phyloP scores from a whole-genome alignment of 2,329 filamentous ascomycete genomes.

The Arthrobotrys pseudoclavata region DNA sequence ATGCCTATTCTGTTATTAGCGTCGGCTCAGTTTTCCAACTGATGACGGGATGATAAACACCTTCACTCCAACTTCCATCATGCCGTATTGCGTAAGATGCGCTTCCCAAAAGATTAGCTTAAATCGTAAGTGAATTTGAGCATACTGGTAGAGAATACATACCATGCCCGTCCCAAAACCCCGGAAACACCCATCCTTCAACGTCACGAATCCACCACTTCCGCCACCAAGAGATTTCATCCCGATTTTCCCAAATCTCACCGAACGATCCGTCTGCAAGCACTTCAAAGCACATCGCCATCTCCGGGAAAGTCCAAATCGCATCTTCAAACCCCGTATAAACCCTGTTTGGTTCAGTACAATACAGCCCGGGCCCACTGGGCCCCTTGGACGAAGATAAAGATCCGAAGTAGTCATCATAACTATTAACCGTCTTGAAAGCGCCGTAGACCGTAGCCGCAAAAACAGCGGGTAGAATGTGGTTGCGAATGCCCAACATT shows the following conservation, averaged over 20 bases:
- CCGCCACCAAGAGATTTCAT: conserved; percentile 4
- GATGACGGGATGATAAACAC: conserved; percentile 69
- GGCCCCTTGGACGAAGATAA: not conserved
- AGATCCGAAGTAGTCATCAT: not conserved
- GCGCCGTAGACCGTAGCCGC: conserved; percentile 11
- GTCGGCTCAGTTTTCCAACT: conserved; percentile 61
- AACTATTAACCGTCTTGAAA: conserved; percentile 12
- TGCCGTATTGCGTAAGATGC: conserved; percentile 76
- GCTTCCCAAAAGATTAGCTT: conserved; percentile 63
- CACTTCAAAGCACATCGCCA: conserved; percentile 41
- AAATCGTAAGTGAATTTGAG: not conserved
- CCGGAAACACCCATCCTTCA: conserved; percentile 71
- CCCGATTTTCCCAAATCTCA: conserved; percentile 10
- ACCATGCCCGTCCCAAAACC: conserved; percentile 78
- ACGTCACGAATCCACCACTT: not conserved
- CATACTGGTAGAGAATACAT: not conserved
- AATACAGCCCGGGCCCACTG: conserved; percentile 18
- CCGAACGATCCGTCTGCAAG: conserved; percentile 10
- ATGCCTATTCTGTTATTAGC: conserved; percentile 9
- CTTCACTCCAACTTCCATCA: conserved; percentile 76
- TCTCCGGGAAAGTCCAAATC: conserved; percentile 8
- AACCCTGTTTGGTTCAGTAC: conserved; percentile 1
- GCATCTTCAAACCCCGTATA: conserved; percentile 34
- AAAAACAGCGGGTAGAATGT: conserved; percentile 10
- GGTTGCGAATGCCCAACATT: not conserved